Conservation (phyloP, 2,329 filamentous ascomycete genomes). For the Pseudocercospora crystallina region DNA sequence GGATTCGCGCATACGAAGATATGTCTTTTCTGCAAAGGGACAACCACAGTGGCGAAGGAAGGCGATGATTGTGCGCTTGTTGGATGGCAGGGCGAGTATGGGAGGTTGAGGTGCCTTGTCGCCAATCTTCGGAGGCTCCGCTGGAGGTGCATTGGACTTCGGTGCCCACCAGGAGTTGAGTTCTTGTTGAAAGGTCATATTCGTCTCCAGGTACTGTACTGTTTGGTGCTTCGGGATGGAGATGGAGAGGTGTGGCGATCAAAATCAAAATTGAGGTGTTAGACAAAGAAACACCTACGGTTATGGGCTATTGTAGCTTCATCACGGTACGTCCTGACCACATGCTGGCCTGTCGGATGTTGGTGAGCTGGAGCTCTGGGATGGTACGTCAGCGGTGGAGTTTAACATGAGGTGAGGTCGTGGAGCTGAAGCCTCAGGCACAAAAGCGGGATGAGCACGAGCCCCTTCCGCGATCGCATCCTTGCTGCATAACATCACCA, state of each 20-base stretch:
- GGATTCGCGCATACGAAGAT: constrained; percentile 54
- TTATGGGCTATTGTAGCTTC: not conserved
- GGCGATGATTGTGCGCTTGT: constrained; percentile 60
- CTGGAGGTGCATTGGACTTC: constrained; percentile 24
- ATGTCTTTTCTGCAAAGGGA: constrained; percentile 58
- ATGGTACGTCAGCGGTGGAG: no score
- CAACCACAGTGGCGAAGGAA: constrained; percentile 74
- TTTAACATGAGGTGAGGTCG: no score
- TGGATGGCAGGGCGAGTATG: constrained; percentile 53
- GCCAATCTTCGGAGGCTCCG: constrained; percentile 50
- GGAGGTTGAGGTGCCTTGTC: constrained; percentile 56
- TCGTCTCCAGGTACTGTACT: not conserved
- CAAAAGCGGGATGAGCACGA: no score
- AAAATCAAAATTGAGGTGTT: not conserved
- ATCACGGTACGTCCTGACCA: not conserved
- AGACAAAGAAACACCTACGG: no score
- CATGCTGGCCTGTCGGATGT: no score
- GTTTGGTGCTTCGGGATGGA: not conserved
- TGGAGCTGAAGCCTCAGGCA: no score
- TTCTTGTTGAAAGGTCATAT: constrained; percentile 33
- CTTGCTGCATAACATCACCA: no score
- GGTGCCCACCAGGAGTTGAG: constrained; percentile 45
- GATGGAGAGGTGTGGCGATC: not conserved
- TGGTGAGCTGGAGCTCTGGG: no score
- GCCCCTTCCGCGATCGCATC: no score